Evolutionary conservation across 805 yeast genomes (phyloP).

Genomic region (Candida dajiaensis): DNA sequence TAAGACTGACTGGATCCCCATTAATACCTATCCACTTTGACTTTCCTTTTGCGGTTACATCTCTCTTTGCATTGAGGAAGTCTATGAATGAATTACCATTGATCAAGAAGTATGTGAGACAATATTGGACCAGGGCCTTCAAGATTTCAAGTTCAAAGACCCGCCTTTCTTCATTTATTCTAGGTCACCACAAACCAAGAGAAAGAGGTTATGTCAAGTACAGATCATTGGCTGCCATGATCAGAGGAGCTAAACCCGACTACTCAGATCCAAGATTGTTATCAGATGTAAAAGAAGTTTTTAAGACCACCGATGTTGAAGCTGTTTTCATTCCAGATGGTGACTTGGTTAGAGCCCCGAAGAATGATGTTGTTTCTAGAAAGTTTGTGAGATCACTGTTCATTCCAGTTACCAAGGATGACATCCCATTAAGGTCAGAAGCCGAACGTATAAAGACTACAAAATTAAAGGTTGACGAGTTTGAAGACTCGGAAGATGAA

Average conservation of each 20-base stretch:
- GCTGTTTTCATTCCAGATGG: slow-evolving; percentile 81
- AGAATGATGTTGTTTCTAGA: slow-evolving; percentile 67
- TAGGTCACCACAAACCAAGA: slow-evolving; percentile 52
- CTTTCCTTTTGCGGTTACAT: not conserved
- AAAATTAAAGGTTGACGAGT: slow-evolving; percentile 33
- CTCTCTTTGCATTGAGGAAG: slow-evolving; percentile 1
- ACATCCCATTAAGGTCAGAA: slow-evolving; percentile 43
- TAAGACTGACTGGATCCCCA: slow-evolving; percentile 12
- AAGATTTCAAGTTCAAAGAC: slow-evolving; percentile 46
- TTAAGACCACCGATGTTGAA: slow-evolving; percentile 33
- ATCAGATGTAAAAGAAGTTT: slow-evolving; percentile 37
- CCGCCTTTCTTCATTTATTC: slow-evolving; percentile 77
- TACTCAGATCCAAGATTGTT: slow-evolving; percentile 50
- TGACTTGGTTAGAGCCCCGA: slow-evolving; percentile 78
- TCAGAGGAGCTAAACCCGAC: slow-evolving; percentile 44
- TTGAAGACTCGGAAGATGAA: slow-evolving; percentile 36
- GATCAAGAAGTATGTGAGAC: slow-evolving; percentile 32
- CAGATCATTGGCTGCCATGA: slow-evolving; percentile 39
- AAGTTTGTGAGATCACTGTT: slow-evolving; percentile 61
- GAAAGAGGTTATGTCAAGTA: slow-evolving; percentile 69
- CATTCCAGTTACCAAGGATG: slow-evolving; percentile 78
- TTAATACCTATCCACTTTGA: slow-evolving; percentile 16
- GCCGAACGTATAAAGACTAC: slow-evolving; percentile 25
- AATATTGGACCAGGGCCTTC: slow-evolving; percentile 61
- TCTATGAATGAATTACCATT: not conserved